Base-by-base conservation (phyloP, 2,329 filamentous ascomycete species). In the Diaporthe ilicicola region DNA sequence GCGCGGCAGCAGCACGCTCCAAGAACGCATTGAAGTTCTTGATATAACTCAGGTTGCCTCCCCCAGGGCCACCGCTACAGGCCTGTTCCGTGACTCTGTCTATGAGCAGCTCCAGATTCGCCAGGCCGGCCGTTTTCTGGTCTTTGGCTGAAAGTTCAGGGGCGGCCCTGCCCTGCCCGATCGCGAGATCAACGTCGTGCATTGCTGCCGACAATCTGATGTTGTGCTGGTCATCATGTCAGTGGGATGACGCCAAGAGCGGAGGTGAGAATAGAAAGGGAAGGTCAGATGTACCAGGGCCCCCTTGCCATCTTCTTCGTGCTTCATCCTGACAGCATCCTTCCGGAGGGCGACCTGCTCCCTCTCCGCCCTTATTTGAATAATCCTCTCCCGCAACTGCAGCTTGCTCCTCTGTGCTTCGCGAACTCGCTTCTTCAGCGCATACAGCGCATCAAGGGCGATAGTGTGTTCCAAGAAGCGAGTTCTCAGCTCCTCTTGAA, bases 21-120 rank as follows among this genome's bases (percentile, higher is more conserved):
- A 92, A 80, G 73, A 92, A 90, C 39, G 84, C 84, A 74, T 92
- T 92, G 75, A 92, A 92, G 59, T 89, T 86, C 72, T 81, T 85
- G 68, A 92, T 85, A 76, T 89, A 86, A 71, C 82, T 84, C 73
- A 92, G 80, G 5, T 86, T 79, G 2, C 79, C 78, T 27, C 88
- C 88, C 1, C 83, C 82, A 10, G 82, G 81, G 65, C 85, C 84
- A 24, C 80, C 79, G 48, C 82, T 85, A 75, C 86, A 88, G 2
- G 86, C 86, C 75, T 89, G 84, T 46, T 86, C 84, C 0, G 87
- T 82, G 6, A 91, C 81, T 32, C 83, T 83, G n/a, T 86, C 85
- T 39, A 91, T 82, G 10, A 87, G 77, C 42, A 91, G 78, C 76
- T 91, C 89, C 0, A 90, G 82, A 51, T 90, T 90, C 44, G 83